Base-by-base conservation (phyloP, 768 basidiomycete species). In the Agaricus bisporus region DNA sequence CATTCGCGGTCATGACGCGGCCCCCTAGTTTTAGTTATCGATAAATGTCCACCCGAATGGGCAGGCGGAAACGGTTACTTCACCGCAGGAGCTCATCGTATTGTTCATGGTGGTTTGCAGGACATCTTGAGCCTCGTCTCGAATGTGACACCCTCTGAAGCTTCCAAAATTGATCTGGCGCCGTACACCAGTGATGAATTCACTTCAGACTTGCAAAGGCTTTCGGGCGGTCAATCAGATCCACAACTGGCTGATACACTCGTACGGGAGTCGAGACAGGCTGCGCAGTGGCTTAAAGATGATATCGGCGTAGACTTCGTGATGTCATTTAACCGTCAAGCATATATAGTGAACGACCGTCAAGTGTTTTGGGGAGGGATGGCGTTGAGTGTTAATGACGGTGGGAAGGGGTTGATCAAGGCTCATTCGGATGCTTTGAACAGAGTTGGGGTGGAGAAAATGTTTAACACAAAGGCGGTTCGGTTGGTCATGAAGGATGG, bases 331-430 rank as follows among this genome's bases (percentile, higher is more conserved):
- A 73, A 86, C 61, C 71, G 84, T 9, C 85, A 87, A 61, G 85
- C 85, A 9, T 87, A 86, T 64, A 74, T 81, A 50, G 77, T 85
- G 26, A 67, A 75, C 18, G 83, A 82, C 38, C 70, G 77, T 52
- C 77, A 82, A 58, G 82, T 74, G 56, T 87, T 87, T 60, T 87
- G 85, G 85, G 85, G 85, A 18, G 86, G 85, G 5, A 66, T 87
- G 66, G 82, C 76, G 8, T 71, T 86, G 22, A 74, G 77, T 58
- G 78, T 80, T n/a, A 71, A 78, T 50, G 78, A 79, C 37, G 85
- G 85, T 2, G 85, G 86, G 10, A 87, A 86, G 62, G 84, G 86
- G 1, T 66, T 87, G 10, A 82, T 87, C 49, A 69, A 62, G 41
- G 77, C 82, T 4, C 81, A 85, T 64, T 73, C 71, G 38, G 62